These are phyloP conservation scores for Erythrophleum fordii DNA, from an alignment of 306 rosid species.

Conservation along the genomic window DNA sequence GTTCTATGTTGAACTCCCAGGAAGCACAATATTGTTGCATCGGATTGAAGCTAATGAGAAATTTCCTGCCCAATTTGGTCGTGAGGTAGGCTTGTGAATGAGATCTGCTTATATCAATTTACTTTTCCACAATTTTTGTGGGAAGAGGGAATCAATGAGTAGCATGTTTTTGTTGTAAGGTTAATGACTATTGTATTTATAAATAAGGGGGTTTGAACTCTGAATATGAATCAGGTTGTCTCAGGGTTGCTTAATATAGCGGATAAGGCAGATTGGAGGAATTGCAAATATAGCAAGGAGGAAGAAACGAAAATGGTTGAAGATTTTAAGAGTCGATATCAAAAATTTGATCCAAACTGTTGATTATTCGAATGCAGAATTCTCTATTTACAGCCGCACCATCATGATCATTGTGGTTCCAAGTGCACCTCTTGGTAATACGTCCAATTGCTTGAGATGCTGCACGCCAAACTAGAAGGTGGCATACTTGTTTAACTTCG, in stretches of 20 bases:
- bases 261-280: slow-evolving; percentile 93
- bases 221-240: slow-evolving; percentile 68
- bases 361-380: slow-evolving; percentile 40
- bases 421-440: slow-evolving; percentile 10
- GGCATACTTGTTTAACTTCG: slow-evolving; percentile 28
- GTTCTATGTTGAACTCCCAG: slow-evolving; percentile 86
- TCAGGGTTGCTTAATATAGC: slow-evolving; percentile 94
- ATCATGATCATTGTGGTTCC: slow-evolving; percentile 28
- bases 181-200: slow-evolving; percentile 19
- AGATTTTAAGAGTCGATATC: slow-evolving; percentile 73
- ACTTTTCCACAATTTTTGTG: background rate
- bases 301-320: slow-evolving; percentile 76
- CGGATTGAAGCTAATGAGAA: slow-evolving; percentile 69
- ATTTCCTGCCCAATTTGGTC: slow-evolving; percentile 95
- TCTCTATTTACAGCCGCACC: slow-evolving; percentile 10
- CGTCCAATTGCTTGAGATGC: slow-evolving; percentile 30
- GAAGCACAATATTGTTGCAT: slow-evolving; percentile 70
- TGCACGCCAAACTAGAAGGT: slow-evolving; percentile 37
- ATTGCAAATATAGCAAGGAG: slow-evolving; percentile 66
- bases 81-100: slow-evolving; percentile 70
- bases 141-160: slow-evolving; percentile 3
- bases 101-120: slow-evolving; percentile 9
- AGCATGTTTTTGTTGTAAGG: slow-evolving; percentile 6
- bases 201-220: slow-evolving; percentile 9
- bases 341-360: slow-evolving; percentile 80